phyloP scores from a whole-genome alignment of 108 stramenopile genomes.

The Fragilaria crotonensis region DNA sequence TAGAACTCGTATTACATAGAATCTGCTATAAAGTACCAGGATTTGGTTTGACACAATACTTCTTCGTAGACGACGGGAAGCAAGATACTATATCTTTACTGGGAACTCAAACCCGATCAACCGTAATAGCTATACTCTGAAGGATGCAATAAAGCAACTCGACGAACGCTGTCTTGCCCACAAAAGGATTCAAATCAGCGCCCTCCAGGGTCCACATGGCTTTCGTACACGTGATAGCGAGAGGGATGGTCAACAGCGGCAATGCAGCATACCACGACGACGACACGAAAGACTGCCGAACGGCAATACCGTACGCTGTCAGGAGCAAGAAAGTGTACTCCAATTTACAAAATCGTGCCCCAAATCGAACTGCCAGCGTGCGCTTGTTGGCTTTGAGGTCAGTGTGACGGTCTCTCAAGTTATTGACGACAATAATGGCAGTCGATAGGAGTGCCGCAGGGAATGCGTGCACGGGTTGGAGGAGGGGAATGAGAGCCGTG shows the following conservation, averaged over 20 bases:
- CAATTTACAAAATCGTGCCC: constrained; percentile 47
- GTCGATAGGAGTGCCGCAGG: constrained; percentile 60
- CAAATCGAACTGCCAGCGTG: constrained; percentile 81
- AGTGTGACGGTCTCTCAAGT: constrained; percentile 80
- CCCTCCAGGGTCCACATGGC: constrained; percentile 55
- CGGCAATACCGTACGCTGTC: constrained; percentile 31
- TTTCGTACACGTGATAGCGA: constrained; percentile 44
- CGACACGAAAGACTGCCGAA: constrained; percentile 8
- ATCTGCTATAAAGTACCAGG: too few relatives aligned
- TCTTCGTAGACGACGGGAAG: too few relatives aligned
- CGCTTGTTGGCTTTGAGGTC: constrained; percentile 64
- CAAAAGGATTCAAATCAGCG: constrained; percentile 59
- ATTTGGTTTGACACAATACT: too few relatives aligned
- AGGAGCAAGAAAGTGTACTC: constrained; percentile 47
- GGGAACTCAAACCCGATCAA: too few relatives aligned
- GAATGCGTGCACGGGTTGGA: neutral
- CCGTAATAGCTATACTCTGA: constrained; percentile 18
- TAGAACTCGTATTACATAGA: too few relatives aligned
- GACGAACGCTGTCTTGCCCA: constrained; percentile 73
- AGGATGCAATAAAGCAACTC: constrained; percentile 79
- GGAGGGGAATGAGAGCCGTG: neutral
- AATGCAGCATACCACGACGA: constrained; percentile 13
- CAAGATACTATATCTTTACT: too few relatives aligned
- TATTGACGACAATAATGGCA: constrained; percentile 87
- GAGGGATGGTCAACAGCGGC: constrained; percentile 50